Evolutionary conservation across 176 grass and related monocot species (phyloP).

Genomic region (Pontederia crassipes): DNA sequence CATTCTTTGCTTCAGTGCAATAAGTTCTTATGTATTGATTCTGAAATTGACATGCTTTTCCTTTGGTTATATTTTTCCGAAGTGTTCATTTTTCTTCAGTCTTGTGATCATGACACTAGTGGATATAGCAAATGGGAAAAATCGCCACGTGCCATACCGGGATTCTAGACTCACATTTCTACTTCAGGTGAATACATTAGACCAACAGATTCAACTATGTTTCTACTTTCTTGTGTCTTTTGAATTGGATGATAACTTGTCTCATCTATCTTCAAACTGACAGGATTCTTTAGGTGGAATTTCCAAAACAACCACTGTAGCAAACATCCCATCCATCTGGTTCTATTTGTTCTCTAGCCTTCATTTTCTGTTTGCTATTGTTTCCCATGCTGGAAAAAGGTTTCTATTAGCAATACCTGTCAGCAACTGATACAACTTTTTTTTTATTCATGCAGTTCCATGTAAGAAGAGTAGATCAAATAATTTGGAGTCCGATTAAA

Average conservation of each 20-base stretch:
- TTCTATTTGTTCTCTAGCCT: conserved; percentile 18
- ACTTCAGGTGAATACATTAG: conserved; percentile 54
- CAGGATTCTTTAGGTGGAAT: conserved; percentile 92
- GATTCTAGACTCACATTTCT: conserved; percentile 97
- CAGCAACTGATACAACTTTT: background rate
- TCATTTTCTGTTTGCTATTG: background rate
- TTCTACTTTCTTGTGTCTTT: background rate
- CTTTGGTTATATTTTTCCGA: background rate
- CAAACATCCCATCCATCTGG: conserved; percentile 91
- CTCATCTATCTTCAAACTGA: conserved; percentile 10
- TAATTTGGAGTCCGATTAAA: too few relatives aligned
- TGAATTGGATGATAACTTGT: conserved; percentile 23
- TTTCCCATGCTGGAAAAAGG: background rate
- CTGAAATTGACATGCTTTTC: background rate
- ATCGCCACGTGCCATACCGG: conserved; percentile 82
- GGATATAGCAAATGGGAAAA: conserved; percentile 89
- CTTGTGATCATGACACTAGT: conserved; percentile 93
- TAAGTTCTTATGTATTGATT: background rate
- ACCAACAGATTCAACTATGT: conserved; percentile 7
- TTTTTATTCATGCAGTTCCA: conserved; percentile 23
- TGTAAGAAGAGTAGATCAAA: too few relatives aligned
- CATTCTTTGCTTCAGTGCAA: too few relatives aligned
- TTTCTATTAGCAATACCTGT: too few relatives aligned
- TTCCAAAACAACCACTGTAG: conserved; percentile 86
- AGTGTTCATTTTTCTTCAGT: conserved; percentile 32